A percentile compares a stretch with the other conserved stretches of the same genome.
Conservation (phyloP, 805 yeast genomes). For the Candida sanyiensis region DNA sequence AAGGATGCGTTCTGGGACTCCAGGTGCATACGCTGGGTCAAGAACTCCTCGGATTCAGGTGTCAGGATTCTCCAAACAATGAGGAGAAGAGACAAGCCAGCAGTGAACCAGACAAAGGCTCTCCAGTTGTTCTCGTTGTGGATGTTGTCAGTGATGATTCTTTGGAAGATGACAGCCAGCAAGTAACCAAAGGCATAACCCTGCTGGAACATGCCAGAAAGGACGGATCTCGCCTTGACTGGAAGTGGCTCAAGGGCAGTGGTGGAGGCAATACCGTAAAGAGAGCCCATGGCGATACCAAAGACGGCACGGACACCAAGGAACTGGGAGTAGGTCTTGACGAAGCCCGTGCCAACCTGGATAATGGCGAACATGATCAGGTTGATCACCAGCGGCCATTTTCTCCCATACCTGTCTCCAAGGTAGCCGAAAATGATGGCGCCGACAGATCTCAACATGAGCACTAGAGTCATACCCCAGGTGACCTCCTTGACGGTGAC, state of each 20-base stretch:
- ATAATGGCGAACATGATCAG: constrained; percentile 41
- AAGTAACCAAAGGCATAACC: constrained; percentile 73
- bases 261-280: constrained; percentile 40
- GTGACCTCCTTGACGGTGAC: constrained; percentile 45
- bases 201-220: constrained; percentile 69
- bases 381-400: constrained; percentile 49
- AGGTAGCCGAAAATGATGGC: constrained; percentile 54
- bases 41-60: constrained; percentile 51
- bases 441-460: constrained; percentile 65
- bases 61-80: constrained; percentile 36
- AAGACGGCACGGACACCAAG: constrained; percentile 58
- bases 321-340: constrained; percentile 49
- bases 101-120: constrained; percentile 61
- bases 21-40: constrained; percentile 34
- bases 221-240: constrained; percentile 45
- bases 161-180: constrained; percentile 56
- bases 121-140: constrained; percentile 43
- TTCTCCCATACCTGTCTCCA: constrained; percentile 58
- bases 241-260: constrained; percentile 45
- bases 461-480: constrained; percentile 55
- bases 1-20: constrained; percentile 28
- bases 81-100: constrained; percentile 46
- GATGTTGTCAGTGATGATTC: constrained; percentile 54
- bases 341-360: constrained; percentile 62
- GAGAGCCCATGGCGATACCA: constrained; percentile 51